Base-by-base conservation (phyloP, 352 stramenopile genomes). In the Thraustotheca clavata region DNA sequence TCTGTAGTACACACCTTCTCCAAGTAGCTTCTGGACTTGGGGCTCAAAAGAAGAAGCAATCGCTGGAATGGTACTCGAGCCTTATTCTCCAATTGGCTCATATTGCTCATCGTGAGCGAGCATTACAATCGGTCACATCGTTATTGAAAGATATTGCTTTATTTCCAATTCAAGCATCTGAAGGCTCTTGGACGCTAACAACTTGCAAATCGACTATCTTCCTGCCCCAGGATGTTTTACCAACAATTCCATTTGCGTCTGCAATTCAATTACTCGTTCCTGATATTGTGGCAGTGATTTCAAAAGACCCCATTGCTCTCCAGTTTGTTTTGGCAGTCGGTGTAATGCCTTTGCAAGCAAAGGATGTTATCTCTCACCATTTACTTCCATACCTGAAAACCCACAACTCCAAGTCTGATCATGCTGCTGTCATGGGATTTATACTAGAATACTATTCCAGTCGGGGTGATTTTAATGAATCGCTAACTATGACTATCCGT, bases 321-420 rank as follows among this genome's bases (percentile, higher is more conserved):
- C 48, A 65, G 6, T 92, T 92, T 22, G 20, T 90, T 62, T 59
- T 77, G 29, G 71, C 74, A 7, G 68, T 84, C 16, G 76, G 83
- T 3, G 49, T 92, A 33, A 83, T 84, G 59, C 73, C 79, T 22
- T 73, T 89, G 49, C 69, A 80, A 50, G 79, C 87, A 57, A 81
- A 89, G 32, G 77, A 92, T n/a, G 55, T 92, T 24, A 85, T 89
- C 29, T 61, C 59, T 0, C 81, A 85, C 43, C 73, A 90, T 43
- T 71, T 92, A 4, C 32, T 90, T 0, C 79, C 80, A 0, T 71
- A 75, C 48, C 73, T 89, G 55, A 32, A 67, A 8, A 29, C 34
- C 20, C 24, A 22, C 14, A 49, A 57, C 0, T 20, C 38, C 14
- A 33, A 61, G 61, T 14, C 16, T 8, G 61, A 67, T 2, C 59